A percentile compares a stretch with the other conserved stretches of the same genome.
Evolutionary conservation across 805 yeast genomes (phyloP).

Genomic region (Nakazawaea molendinolei): DNA sequence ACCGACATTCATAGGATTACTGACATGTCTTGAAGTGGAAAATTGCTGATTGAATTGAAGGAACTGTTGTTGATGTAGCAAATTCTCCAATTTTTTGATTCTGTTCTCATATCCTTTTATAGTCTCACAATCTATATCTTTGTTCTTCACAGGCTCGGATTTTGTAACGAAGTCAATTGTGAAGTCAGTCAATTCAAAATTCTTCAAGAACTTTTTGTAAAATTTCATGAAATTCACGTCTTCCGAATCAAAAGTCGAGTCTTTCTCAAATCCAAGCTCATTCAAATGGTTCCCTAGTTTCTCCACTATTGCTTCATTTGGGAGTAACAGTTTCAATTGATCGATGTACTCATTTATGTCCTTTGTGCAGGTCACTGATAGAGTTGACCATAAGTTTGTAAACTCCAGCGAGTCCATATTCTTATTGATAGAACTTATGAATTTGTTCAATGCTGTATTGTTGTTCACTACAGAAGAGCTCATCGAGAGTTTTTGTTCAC

Average conservation of each 20-base stretch:
- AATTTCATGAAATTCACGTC: slow-evolving; percentile 30
- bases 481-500: background rate
- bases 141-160: slow-evolving; percentile 8
- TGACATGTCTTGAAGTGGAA: background rate
- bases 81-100: slow-evolving; percentile 68
- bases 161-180: slow-evolving; percentile 19
- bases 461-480: background rate
- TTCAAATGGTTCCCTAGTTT: slow-evolving; percentile 32
- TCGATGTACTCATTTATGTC: slow-evolving; percentile 31
- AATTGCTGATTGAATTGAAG: slow-evolving; percentile 39
- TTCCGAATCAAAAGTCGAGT: slow-evolving; percentile 21
- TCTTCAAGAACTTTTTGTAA: slow-evolving; percentile 38
- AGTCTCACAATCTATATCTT: slow-evolving; percentile 28
- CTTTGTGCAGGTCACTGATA: slow-evolving; percentile 18
- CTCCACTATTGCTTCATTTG: slow-evolving; percentile 27
- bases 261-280: slow-evolving; percentile 25
- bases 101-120: slow-evolving; percentile 62
- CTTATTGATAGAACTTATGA: slow-evolving; percentile 6
- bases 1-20: slow-evolving; percentile 5
- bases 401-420: too few species aligned
- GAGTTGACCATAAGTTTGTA: too few species aligned
- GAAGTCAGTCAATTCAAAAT: slow-evolving; percentile 31
- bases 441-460: slow-evolving; percentile 5
- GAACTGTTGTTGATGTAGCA: slow-evolving; percentile 69
- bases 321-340: slow-evolving; percentile 23